Evolutionary conservation across 495 filamentous ascomycete species (phyloP), one percentile per base, ranked within the genome.

Genomic region (Tuber microsphaerosporum): DNA sequence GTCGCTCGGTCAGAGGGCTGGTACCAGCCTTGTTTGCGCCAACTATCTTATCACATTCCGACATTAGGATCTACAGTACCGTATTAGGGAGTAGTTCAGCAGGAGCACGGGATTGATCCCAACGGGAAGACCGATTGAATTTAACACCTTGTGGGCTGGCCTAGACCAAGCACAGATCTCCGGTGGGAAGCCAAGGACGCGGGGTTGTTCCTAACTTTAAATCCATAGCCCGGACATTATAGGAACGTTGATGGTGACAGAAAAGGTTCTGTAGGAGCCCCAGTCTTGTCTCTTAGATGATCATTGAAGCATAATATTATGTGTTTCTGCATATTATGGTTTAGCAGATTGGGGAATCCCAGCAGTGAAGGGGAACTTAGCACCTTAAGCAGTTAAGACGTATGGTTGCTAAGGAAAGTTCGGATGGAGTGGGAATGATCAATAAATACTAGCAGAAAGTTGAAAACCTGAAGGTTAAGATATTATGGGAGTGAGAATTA

Each of bases 41-140:
- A 9, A 75, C 45, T n/a, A 83, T 51, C 5, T 42, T 65, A 43
- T 79, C 77, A 43, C 71, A 22, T 14, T 79, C 56, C 10, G 79
- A 75, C 19, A 83, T 51, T 17, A 83, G 71, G 14, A 82, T 48
- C 56, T 82, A 79, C 31, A 79, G 81, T 9, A 76, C 75, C 19
- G n/a, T n/a, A n/a, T n/a, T n/a, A 78, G 79, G 37, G 81, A 83
- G 44, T 75, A 79, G 46, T 78, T 74, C 4, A 82, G 70, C 26
- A 82, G 76, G 20, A 81, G 19, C 12, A 72, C 48, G 43, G 78
- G 68, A 65, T 74, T 75, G n/a, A 81, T 68, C 31, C 78, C 81
- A 34, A 26, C 43, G 19, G 79, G 79, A 20, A 83, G 61, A 37
- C 65, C 48, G 2, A 73, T 34, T 61, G 80, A 41, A 41, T 41